Conservation (phyloP, 305 asterid genomes). For the Vinca major region DNA sequence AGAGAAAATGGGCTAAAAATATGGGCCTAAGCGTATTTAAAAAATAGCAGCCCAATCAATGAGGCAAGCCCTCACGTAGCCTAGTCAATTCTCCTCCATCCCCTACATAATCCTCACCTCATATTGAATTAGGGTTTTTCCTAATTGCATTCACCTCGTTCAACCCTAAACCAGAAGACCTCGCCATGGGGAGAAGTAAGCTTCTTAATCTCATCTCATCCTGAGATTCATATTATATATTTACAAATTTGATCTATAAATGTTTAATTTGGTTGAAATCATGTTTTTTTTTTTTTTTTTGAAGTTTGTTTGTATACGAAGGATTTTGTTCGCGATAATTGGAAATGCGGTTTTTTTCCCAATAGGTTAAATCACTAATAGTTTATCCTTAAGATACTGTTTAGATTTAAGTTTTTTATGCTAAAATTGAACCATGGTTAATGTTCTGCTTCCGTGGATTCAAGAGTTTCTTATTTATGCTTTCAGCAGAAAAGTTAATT, state of each 20-base stretch:
- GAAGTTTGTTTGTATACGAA: too few species aligned
- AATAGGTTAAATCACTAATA: too few species aligned
- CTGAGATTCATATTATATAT: not conserved
- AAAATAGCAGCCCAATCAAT: not conserved
- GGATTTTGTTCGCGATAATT: not conserved
- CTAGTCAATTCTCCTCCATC: conserved; percentile 1
- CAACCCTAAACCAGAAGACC: conserved; percentile 1
- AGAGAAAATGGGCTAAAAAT: conserved; percentile 5
- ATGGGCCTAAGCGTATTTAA: not conserved
- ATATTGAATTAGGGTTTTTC: not conserved
- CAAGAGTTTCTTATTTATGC: not conserved
- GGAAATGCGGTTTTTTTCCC: too few species aligned
- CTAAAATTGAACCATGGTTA: not conserved
- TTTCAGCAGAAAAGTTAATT: not conserved
- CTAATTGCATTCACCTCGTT: not conserved
- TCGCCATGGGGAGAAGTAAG: conserved; percentile 29
- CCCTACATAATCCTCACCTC: not conserved
- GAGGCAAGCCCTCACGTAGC: conserved; percentile 16
- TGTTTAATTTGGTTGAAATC: not conserved
- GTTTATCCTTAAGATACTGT: not conserved
- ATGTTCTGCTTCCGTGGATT: not conserved
- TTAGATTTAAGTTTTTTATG: not conserved
- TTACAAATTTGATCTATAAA: not conserved
- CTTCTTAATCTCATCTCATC: not conserved
- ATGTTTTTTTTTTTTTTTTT: too few species aligned